Evolutionary conservation across 306 rosid genomes (phyloP).

Genomic region (Pyrus bretschneideri): DNA sequence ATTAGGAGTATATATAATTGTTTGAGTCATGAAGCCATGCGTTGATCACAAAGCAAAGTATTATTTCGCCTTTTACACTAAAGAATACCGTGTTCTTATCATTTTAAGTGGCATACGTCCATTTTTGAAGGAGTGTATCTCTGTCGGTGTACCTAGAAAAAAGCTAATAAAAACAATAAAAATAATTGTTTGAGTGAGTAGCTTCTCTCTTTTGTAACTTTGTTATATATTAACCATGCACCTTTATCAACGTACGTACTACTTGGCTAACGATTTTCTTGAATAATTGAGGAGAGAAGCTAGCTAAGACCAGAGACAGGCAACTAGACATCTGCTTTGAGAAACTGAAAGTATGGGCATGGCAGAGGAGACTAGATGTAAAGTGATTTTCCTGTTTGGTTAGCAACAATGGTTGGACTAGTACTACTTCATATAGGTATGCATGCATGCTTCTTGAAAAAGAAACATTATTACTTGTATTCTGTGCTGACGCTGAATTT

Average conservation of each 20-base stretch:
- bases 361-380: neutral
- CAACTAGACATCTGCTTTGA: neutral
- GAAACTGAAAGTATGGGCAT: neutral
- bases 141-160: neutral
- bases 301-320: neutral
- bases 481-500: neutral
- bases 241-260: neutral
- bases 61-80: constrained; percentile 77
- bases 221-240: neutral
- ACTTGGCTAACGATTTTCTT: neutral
- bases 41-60: constrained; percentile 38
- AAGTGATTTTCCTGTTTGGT: neutral
- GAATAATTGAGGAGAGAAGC: constrained; percentile 13
- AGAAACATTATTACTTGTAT: neutral
- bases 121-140: neutral
- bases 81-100: constrained; percentile 34
- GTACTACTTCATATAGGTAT: neutral
- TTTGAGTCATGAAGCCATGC: constrained; percentile 16
- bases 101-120: neutral
- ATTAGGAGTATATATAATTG: neutral
- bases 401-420: neutral
- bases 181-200: neutral
- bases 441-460: neutral
- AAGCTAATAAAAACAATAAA: too few relatives aligned
- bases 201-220: neutral